Evolutionary conservation across 371 early-diverging fungal species (phyloP).

Genomic region (Coemansia sp.): DNA sequence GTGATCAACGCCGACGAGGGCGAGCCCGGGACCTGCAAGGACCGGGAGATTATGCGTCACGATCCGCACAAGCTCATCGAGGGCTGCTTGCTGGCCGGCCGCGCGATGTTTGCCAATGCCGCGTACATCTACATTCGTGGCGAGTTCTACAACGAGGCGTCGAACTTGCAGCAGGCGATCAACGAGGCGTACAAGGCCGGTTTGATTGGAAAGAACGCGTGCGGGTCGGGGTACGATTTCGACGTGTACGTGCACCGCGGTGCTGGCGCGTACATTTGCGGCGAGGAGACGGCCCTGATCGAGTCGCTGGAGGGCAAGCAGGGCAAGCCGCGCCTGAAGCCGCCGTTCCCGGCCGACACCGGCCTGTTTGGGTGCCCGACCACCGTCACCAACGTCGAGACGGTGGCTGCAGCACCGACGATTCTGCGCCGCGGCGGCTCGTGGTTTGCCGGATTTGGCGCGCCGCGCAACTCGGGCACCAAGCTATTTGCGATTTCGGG

Average conservation of each 20-base stretch:
- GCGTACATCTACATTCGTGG: conserved; percentile 98
- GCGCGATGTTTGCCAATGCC: conserved; percentile 96
- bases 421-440: conserved; percentile 89
- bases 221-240: conserved; percentile 94
- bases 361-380: conserved; percentile 98
- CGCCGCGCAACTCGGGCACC: conserved; percentile 91
- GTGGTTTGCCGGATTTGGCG: conserved; percentile 96
- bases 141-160: conserved; percentile 97
- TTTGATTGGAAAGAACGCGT: conserved; percentile 97
- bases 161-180: conserved; percentile 91
- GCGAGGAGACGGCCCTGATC: conserved; percentile 97
- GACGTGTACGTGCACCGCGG: conserved; percentile 97
- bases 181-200: conserved; percentile 96
- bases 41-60: conserved; percentile 96
- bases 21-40: conserved; percentile 98
- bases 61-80: conserved; percentile 98
- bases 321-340: conserved; percentile 98
- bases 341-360: conserved; percentile 98
- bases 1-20: conserved; percentile 98
- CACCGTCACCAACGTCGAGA: conserved; percentile 97
- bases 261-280: conserved; percentile 98
- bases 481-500: conserved; percentile 97
- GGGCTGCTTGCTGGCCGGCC: conserved; percentile 95
- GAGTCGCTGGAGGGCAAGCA: conserved; percentile 98
- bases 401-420: conserved; percentile 96